phyloP scores from a whole-genome alignment of 768 basidiomycete species.

The Pleurotus platypus region DNA sequence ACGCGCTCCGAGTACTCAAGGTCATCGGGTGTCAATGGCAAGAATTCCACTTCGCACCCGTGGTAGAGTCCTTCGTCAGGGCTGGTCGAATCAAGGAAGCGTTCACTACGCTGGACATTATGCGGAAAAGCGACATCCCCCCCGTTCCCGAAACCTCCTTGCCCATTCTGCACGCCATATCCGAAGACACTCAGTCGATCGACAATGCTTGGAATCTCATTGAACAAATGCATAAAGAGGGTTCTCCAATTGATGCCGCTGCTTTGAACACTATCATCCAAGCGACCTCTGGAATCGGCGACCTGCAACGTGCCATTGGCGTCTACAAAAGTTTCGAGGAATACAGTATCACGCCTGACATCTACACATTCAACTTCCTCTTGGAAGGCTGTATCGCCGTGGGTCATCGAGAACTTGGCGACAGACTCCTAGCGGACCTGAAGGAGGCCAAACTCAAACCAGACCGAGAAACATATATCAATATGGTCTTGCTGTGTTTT shows the following conservation, averaged over 20 bases:
- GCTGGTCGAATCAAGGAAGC: slow-evolving; percentile 59
- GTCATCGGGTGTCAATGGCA: slow-evolving; percentile 40
- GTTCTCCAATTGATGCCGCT: slow-evolving; percentile 48
- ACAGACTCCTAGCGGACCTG: slow-evolving; percentile 65
- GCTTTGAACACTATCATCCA: slow-evolving; percentile 66
- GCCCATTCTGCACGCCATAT: slow-evolving; percentile 49
- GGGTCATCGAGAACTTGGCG: slow-evolving; percentile 62
- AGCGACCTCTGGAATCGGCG: slow-evolving; percentile 56
- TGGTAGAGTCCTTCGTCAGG: slow-evolving; percentile 71
- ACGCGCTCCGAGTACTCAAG: slow-evolving; percentile 58
- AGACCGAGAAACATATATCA: slow-evolving; percentile 59
- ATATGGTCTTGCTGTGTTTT: slow-evolving; percentile 66
- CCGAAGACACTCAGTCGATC: slow-evolving; percentile 44
- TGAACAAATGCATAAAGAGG: slow-evolving; percentile 54
- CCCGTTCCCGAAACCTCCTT: slow-evolving; percentile 50
- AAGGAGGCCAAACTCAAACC: slow-evolving; percentile 51
- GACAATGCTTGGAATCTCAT: slow-evolving; percentile 65
- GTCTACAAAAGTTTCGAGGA: slow-evolving; percentile 64
- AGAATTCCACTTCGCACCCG: slow-evolving; percentile 76
- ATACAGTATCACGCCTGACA: slow-evolving; percentile 51
- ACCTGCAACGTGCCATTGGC: slow-evolving; percentile 74
- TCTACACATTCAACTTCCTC: slow-evolving; percentile 67
- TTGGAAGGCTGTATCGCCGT: slow-evolving; percentile 60
- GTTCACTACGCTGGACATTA: slow-evolving; percentile 50
- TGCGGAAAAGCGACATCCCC: slow-evolving; percentile 49